Evolutionary conservation across 2,329 filamentous ascomycete genomes (phyloP).

Genomic region (Clonostachys chloroleuca): DNA sequence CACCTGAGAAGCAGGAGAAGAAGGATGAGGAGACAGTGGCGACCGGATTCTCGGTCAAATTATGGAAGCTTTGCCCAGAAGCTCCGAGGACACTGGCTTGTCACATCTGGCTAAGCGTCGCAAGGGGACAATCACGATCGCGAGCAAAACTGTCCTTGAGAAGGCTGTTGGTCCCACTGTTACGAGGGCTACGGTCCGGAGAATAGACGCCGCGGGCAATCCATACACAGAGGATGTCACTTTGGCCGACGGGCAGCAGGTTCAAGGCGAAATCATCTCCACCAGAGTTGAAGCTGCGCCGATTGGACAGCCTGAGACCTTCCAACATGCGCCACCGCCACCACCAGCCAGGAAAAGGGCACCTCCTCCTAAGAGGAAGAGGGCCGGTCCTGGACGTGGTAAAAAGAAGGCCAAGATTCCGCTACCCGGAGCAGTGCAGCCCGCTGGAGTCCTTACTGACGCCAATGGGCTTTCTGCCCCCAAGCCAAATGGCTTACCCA

Average conservation of each 20-base stretch:
- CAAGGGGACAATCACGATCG: constrained; percentile 55
- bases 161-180: constrained; percentile 49
- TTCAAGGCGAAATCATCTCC: constrained; percentile 77
- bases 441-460: constrained; percentile 17
- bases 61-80: constrained; percentile 59
- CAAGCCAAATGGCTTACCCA: constrained; percentile 6
- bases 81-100: constrained; percentile 44
- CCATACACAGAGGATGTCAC: constrained; percentile 81
- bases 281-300: constrained; percentile 52
- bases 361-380: constrained; percentile 78
- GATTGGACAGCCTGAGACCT: constrained; percentile 44
- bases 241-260: constrained; percentile 70
- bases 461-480: constrained; percentile 22
- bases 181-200: constrained; percentile 75
- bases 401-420: constrained; percentile 70
- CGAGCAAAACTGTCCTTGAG: constrained; percentile 44
- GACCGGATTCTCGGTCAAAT: constrained; percentile 49
- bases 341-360: constrained; percentile 55
- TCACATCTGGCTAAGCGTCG: constrained; percentile 58
- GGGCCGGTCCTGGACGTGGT: constrained; percentile 70
- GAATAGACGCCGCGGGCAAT: constrained; percentile 74
- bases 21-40: constrained; percentile 56
- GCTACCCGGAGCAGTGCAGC: constrained; percentile 25
- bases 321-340: constrained; percentile 18
- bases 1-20: constrained; percentile 50